Conservation (phyloP, 768 basidiomycete genomes). For the Lactarius hatsudake region DNA sequence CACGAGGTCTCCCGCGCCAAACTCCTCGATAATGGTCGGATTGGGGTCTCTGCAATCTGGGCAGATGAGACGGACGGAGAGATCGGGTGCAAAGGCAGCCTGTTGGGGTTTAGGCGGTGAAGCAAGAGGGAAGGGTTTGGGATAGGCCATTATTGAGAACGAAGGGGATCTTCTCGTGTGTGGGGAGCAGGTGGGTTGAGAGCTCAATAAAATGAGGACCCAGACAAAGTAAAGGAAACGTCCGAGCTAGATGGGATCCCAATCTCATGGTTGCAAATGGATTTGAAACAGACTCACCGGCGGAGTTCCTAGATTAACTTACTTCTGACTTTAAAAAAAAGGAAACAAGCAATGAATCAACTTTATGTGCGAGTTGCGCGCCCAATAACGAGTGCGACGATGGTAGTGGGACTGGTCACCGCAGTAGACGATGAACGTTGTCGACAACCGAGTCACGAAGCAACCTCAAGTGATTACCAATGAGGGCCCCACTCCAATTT, state of each 20-base stretch:
- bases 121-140: slow-evolving; percentile 75
- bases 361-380: neutral
- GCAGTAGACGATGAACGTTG: no score
- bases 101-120: slow-evolving; percentile 52
- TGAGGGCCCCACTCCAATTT: no score
- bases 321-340: no score
- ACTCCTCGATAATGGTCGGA: slow-evolving; percentile 95
- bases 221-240: neutral
- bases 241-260: slow-evolving; percentile 5
- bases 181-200: neutral
- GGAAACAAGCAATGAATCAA: neutral
- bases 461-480: neutral
- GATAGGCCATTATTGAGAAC: slow-evolving; percentile 24
- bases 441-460: neutral
- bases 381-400: neutral
- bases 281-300: no score
- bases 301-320: no score
- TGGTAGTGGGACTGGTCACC: neutral
- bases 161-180: slow-evolving; percentile 6
- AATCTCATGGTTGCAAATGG: no score
- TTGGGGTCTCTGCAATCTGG: slow-evolving; percentile 94
- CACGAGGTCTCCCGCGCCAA: slow-evolving; percentile 95
- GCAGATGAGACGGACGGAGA: slow-evolving; percentile 87
- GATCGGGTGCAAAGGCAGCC: slow-evolving; percentile 72
- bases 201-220: neutral